Evolutionary conservation across 345 rosid genomes (phyloP).

Genomic region (Anastatica hierochuntica): DNA sequence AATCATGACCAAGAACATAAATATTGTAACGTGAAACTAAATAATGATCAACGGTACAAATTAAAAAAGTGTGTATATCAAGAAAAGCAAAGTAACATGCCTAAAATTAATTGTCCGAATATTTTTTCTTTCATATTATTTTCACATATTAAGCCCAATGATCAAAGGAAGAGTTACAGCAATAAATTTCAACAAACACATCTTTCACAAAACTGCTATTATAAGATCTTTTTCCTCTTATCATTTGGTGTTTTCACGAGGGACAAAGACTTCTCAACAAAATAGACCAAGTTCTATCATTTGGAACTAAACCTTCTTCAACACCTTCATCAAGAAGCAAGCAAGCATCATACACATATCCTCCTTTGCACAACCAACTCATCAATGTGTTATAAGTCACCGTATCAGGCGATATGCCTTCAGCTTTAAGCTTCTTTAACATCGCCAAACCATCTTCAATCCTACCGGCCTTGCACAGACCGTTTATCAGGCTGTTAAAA

Average conservation of each 20-base stretch:
- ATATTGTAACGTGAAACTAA: no score
- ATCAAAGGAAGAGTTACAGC: not conserved
- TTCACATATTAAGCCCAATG: not conserved
- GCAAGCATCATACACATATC: conserved; percentile 50
- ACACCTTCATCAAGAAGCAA: conserved; percentile 44
- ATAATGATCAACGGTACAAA: no score
- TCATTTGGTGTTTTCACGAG: no score
- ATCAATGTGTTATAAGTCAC: conserved; percentile 76
- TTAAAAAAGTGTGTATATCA: no score
- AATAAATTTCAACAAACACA: no score
- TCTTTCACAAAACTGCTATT: no score
- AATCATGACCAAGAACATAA: no score
- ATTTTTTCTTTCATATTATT: no score
- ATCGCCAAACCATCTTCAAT: conserved; percentile 50
- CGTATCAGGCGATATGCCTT: conserved; percentile 65
- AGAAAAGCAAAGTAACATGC: not conserved
- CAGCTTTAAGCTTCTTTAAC: conserved; percentile 49
- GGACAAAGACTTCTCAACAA: conserved; percentile 37
- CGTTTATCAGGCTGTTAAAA: conserved; percentile 71
- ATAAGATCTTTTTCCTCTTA: no score
- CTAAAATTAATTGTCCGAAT: not conserved
- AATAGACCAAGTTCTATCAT: conserved; percentile 55
- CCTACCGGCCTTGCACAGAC: conserved; percentile 56
- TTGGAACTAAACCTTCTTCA: conserved; percentile 50
- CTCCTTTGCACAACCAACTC: conserved; percentile 59